phyloP scores from a whole-genome alignment of 345 rosid genomes.

The Schrenkiella parvula region DNA sequence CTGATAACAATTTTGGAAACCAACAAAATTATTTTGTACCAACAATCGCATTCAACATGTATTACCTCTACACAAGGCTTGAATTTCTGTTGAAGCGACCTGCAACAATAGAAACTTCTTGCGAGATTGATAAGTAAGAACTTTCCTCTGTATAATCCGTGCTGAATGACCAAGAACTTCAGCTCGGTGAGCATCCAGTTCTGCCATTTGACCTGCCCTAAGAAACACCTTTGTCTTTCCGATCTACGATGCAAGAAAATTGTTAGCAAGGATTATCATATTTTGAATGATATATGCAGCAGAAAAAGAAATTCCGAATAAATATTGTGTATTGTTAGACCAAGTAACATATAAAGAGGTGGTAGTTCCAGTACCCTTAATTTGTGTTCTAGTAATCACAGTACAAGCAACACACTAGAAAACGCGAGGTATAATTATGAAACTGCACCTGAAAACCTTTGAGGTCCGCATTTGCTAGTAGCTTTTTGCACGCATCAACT shows the following conservation, averaged over 20 bases:
- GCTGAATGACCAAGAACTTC: slow-evolving; percentile 87
- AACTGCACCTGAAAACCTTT: slow-evolving; percentile 72
- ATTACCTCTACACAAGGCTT: slow-evolving; percentile 84
- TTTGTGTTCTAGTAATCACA: slow-evolving; percentile 4
- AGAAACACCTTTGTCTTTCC: slow-evolving; percentile 94
- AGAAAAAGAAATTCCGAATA: not conserved
- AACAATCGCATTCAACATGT: not conserved
- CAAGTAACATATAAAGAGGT: not conserved
- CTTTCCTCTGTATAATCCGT: slow-evolving; percentile 73
- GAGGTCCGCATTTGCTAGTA: slow-evolving; percentile 76
- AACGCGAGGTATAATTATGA: not conserved
- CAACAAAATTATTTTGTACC: not conserved
- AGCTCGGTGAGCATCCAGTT: slow-evolving; percentile 71
- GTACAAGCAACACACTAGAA: not conserved
- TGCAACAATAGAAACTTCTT: slow-evolving; percentile 54
- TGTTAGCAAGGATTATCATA: not conserved
- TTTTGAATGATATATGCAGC: not conserved
- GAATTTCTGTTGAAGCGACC: slow-evolving; percentile 57
- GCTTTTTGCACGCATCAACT: slow-evolving; percentile 70
- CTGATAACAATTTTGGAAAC: not conserved
- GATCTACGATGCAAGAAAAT: slow-evolving; percentile 46
- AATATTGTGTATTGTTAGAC: not conserved
- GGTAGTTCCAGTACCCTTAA: not conserved
- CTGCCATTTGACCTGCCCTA: slow-evolving; percentile 99
- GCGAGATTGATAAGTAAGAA: slow-evolving; percentile 53